phyloP scores from a whole-genome alignment of 768 basidiomycete species.

The Leccinum uliginosum region DNA sequence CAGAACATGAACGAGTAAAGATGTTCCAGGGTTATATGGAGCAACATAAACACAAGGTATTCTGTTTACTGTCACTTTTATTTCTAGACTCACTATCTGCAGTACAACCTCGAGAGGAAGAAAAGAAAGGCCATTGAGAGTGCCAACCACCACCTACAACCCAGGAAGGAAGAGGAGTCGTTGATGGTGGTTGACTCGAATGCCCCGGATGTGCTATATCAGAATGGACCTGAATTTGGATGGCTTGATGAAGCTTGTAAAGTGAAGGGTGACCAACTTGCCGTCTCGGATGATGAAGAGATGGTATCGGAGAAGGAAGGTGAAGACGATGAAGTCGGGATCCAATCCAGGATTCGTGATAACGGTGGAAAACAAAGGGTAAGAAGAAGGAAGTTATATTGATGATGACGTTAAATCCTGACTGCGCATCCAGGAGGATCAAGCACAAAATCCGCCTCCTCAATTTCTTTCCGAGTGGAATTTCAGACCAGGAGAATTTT shows the following conservation, averaged over 20 bases:
- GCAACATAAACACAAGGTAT: conserved; percentile 22
- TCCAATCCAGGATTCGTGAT: not conserved
- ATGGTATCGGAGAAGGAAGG: conserved; percentile 13
- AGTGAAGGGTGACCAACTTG: conserved; percentile 25
- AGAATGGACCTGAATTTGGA: conserved; percentile 10
- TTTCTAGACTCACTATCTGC: not conserved
- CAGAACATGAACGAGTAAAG: conserved; percentile 18
- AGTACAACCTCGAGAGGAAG: conserved; percentile 24
- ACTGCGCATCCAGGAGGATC: conserved; percentile 4
- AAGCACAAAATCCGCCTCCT: not conserved
- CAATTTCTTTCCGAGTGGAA: conserved; percentile 24
- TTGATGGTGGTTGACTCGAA: conserved; percentile 28
- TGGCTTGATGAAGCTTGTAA: conserved; percentile 29
- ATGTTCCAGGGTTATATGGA: conserved; percentile 21
- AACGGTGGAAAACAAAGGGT: conserved; percentile 10
- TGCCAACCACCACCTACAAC: conserved; percentile 1
- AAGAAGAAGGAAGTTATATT: conserved; percentile 1
- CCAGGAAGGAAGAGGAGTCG: conserved; percentile 25
- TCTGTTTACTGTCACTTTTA: not conserved
- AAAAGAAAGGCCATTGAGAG: conserved; percentile 24
- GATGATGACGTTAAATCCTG: conserved; percentile 2
- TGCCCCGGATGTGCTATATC: conserved; percentile 18
- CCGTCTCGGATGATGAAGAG: conserved; percentile 11
- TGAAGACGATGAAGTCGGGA: conserved; percentile 22
- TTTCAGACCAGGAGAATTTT: conserved; percentile 12